phyloP scores from a whole-genome alignment of 2,329 filamentous ascomycete species.

The Aspergillus tamarii region DNA sequence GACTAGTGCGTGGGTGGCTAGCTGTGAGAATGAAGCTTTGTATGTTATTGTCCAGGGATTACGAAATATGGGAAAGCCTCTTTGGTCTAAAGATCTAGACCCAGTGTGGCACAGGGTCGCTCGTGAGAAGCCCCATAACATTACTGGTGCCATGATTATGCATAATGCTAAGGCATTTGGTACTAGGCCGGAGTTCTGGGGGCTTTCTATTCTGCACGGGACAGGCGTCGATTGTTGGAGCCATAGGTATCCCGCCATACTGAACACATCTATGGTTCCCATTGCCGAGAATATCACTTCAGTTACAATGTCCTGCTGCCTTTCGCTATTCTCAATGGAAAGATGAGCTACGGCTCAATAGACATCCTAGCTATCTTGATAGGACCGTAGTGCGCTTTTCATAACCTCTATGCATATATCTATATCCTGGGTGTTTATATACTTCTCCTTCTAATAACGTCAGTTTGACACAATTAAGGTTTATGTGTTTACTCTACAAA shows the following conservation, averaged over 20 bases:
- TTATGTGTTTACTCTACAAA: too few relatives aligned
- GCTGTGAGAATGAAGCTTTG: neutral
- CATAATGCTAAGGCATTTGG: rapidly evolving
- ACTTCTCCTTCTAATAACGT: too few relatives aligned
- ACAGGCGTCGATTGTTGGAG: neutral
- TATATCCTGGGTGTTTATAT: too few relatives aligned
- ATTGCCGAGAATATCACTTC: too few relatives aligned
- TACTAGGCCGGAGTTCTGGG: neutral
- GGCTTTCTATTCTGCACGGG: neutral
- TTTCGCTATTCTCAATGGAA: too few relatives aligned
- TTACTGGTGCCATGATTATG: neutral
- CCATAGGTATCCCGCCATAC: neutral
- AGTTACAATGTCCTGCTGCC: too few relatives aligned
- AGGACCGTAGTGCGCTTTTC: too few relatives aligned
- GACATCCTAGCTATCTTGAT: too few relatives aligned
- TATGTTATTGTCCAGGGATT: neutral
- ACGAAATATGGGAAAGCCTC: neutral
- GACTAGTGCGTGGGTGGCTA: neutral
- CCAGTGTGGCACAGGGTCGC: neutral
- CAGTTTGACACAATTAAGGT: too few relatives aligned
- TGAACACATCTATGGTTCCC: too few relatives aligned
- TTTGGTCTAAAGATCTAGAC: rapidly evolving
- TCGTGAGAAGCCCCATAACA: neutral
- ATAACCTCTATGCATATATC: too few relatives aligned
- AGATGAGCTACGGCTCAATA: too few relatives aligned